Evolutionary conservation across 129 eudicot species (phyloP).

Genomic region (Ambrosia artemisiifolia): DNA sequence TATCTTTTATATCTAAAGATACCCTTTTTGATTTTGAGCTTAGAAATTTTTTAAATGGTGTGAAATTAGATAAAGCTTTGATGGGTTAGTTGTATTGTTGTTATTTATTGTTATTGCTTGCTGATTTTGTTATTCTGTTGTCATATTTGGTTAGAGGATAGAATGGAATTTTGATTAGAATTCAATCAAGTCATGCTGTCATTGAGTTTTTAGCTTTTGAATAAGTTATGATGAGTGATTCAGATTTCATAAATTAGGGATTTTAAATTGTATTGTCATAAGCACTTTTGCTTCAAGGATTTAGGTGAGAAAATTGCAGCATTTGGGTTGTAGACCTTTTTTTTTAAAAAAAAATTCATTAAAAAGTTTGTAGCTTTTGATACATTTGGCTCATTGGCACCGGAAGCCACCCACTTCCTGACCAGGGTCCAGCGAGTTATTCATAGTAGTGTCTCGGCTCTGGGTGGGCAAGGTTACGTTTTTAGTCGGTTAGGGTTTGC

Average conservation of each 20-base stretch:
- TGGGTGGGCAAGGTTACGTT: too few relatives aligned
- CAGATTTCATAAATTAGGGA: neutral
- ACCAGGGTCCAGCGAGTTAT: too few relatives aligned
- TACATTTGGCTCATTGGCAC: too few relatives aligned
- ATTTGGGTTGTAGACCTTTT: neutral
- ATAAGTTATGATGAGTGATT: neutral
- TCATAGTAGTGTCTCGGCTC: too few relatives aligned
- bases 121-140: conserved; percentile 9
- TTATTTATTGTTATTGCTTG: neutral
- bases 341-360: too few relatives aligned
- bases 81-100: neutral
- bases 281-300: neutral
- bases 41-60: conserved; percentile 1
- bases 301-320: neutral
- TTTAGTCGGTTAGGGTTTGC: too few relatives aligned
- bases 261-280: neutral
- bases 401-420: too few relatives aligned
- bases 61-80: neutral
- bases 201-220: conserved; percentile 8
- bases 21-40: conserved; percentile 2
- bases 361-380: too few relatives aligned
- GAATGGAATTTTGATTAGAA: neutral
- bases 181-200: neutral
- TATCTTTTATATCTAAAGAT: neutral
- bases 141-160: conserved; percentile 2